These are phyloP conservation scores for Tephrocybe rancida DNA, from an alignment of 768 basidiomycete genomes.

Conservation along the genomic window DNA sequence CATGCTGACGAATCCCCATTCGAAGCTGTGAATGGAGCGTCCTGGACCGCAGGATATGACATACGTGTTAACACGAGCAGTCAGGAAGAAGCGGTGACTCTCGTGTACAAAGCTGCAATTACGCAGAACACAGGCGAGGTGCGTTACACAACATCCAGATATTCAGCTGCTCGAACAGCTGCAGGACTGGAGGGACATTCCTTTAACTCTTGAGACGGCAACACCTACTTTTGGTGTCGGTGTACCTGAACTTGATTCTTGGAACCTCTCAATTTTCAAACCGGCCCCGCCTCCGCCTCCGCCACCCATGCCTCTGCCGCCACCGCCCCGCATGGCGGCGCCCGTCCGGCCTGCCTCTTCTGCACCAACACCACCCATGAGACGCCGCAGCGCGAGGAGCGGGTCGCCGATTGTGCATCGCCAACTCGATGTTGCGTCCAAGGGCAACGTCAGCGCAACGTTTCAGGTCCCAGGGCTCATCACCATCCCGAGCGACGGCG, in stretches of 20 bases:
- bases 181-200: slow-evolving; percentile 40
- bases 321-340: too few relatives aligned
- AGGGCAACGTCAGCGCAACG: slow-evolving; percentile 27
- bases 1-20: not conserved
- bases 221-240: slow-evolving; percentile 36
- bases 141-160: not conserved
- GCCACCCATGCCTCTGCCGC: not conserved
- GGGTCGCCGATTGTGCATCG: not conserved
- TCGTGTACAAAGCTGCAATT: slow-evolving; percentile 42
- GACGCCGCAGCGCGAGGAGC: too few relatives aligned
- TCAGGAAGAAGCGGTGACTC: slow-evolving; percentile 28
- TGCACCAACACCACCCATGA: too few relatives aligned
- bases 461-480: too few relatives aligned
- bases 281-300: not conserved
- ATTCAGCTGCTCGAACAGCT: not conserved
- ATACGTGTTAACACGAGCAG: slow-evolving; percentile 37
- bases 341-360: too few relatives aligned
- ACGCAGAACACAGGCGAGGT: slow-evolving; percentile 44
- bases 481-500: slow-evolving; percentile 26
- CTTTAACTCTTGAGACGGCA: slow-evolving; percentile 40
- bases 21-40: slow-evolving; percentile 9
- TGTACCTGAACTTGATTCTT: slow-evolving; percentile 33
- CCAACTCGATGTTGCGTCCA: slow-evolving; percentile 6
- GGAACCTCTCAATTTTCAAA: slow-evolving; percentile 22
- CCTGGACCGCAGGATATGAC: slow-evolving; percentile 40